phyloP scores from a whole-genome alignment of 768 basidiomycete species.

The Kwoniella botswanensis region DNA sequence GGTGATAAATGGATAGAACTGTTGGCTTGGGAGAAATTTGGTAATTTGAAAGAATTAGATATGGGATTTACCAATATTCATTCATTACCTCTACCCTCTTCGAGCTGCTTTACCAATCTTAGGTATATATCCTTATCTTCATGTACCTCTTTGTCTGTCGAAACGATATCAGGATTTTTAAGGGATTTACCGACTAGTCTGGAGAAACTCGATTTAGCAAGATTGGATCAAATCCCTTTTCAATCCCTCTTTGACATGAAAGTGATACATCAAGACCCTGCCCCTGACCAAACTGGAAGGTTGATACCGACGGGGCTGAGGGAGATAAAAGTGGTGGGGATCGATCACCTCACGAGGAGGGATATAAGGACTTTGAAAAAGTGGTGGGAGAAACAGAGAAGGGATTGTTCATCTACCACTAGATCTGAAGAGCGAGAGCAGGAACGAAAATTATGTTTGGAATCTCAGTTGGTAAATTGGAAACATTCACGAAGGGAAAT shows the following conservation, averaged over 20 bases:
- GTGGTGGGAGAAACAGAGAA: constrained; percentile 44
- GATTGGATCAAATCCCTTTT: constrained; percentile 41
- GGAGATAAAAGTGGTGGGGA: constrained; percentile 47
- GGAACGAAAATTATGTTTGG: neutral
- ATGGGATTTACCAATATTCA: constrained; percentile 43
- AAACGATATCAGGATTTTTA: constrained; percentile 28
- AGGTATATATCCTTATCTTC: constrained; percentile 33
- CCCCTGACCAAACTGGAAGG: neutral
- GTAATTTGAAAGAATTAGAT: constrained; percentile 26
- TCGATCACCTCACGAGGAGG: constrained; percentile 46
- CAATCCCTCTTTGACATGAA: constrained; percentile 28
- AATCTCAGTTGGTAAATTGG: neutral
- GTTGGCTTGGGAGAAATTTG: neutral
- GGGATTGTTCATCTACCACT: neutral
- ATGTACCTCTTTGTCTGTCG: constrained; percentile 28
- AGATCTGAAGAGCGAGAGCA: neutral
- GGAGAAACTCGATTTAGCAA: constrained; percentile 34
- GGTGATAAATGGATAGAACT: constrained; percentile 27
- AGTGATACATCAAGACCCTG: constrained; percentile 13
- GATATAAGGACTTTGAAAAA: constrained; percentile 42
- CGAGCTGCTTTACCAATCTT: neutral
- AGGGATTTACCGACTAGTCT: constrained; percentile 29
- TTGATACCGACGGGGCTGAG: constrained; percentile 22
- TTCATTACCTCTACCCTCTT: constrained; percentile 24
- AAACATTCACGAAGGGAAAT: neutral